Percentiles rank a stretch among this genome's conserved stretches.
These are phyloP conservation scores for Microthlaspi erraticum DNA, from an alignment of 345 rosid genomes.

Conservation along the genomic window DNA sequence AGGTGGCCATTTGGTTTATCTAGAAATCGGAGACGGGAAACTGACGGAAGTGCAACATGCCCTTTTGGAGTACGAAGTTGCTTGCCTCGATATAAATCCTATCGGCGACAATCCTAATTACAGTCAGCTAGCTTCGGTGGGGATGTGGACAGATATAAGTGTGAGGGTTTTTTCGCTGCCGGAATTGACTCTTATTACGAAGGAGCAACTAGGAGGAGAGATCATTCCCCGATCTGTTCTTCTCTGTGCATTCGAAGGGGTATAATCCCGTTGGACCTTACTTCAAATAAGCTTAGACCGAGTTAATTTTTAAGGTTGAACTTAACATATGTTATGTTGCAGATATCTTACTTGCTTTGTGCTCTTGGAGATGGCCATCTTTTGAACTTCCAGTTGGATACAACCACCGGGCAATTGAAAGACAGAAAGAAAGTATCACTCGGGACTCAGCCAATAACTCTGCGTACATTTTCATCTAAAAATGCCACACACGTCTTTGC, in stretches of 20 bases:
- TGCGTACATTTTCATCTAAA: constrained; percentile 95
- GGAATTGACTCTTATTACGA: constrained; percentile 80
- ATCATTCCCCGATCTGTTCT: constrained; percentile 96
- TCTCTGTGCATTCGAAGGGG: constrained; percentile 97
- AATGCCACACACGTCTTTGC: constrained; percentile 90
- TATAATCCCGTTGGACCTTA: constrained; percentile 44
- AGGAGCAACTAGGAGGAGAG: constrained; percentile 95
- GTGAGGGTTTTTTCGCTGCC: constrained; percentile 91
- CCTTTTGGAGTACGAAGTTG: constrained; percentile 82
- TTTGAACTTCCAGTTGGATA: constrained; percentile 81
- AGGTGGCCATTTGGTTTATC: constrained; percentile 90
- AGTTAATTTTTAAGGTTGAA: not conserved
- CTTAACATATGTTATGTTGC: constrained; percentile 37
- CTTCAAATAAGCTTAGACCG: constrained; percentile 21
- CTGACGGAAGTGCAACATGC: constrained; percentile 73
- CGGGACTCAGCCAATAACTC: constrained; percentile 96
- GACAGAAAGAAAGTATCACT: constrained; percentile 97
- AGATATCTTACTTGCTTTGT: constrained; percentile 93
- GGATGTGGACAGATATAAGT: constrained; percentile 99
- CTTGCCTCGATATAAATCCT: constrained; percentile 96
- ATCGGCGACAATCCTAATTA: constrained; percentile 76
- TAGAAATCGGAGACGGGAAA: constrained; percentile 89
- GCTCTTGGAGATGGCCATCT: constrained; percentile 99
- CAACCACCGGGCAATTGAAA: constrained; percentile 76
- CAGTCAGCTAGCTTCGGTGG: constrained; percentile 95